Evolutionary conservation across 306 rosid species (phyloP).

Genomic region (Cucurbita argyrosperma): DNA sequence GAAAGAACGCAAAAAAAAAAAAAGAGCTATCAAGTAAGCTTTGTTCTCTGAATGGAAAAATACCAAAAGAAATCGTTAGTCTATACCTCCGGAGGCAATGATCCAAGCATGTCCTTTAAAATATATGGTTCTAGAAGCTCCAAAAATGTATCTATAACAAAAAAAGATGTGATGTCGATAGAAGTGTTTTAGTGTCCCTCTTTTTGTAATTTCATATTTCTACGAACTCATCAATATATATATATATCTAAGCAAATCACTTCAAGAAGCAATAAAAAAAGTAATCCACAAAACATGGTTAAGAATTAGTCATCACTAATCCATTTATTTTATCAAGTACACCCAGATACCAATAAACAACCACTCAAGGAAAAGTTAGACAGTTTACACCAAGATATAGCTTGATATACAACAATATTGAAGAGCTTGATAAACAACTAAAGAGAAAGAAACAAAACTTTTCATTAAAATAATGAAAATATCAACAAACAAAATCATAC

Average conservation of each 20-base stretch:
- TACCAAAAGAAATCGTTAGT: slow-evolving; percentile 8
- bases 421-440: too few relatives aligned
- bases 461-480: too few relatives aligned
- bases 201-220: not conserved
- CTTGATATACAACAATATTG: too few relatives aligned
- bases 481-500: too few relatives aligned
- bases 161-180: not conserved
- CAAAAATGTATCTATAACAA: slow-evolving; percentile 70
- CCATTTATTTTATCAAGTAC: not conserved
- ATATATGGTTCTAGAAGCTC: slow-evolving; percentile 96
- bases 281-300: not conserved
- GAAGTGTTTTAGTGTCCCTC: too few relatives aligned
- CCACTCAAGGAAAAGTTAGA: too few relatives aligned
- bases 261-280: not conserved
- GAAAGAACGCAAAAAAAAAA: slow-evolving; percentile 6
- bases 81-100: slow-evolving; percentile 94
- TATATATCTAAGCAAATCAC: not conserved
- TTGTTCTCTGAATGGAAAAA: slow-evolving; percentile 10
- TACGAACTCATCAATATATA: not conserved
- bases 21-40: slow-evolving; percentile 1
- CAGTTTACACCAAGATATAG: too few relatives aligned
- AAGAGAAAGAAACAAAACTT: too few relatives aligned
- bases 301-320: not conserved
- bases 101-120: slow-evolving; percentile 93
- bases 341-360: not conserved